Evolutionary conservation across 1,284 basidiomycete genomes (phyloP).

Genomic region (Sporisorium graminicola): DNA sequence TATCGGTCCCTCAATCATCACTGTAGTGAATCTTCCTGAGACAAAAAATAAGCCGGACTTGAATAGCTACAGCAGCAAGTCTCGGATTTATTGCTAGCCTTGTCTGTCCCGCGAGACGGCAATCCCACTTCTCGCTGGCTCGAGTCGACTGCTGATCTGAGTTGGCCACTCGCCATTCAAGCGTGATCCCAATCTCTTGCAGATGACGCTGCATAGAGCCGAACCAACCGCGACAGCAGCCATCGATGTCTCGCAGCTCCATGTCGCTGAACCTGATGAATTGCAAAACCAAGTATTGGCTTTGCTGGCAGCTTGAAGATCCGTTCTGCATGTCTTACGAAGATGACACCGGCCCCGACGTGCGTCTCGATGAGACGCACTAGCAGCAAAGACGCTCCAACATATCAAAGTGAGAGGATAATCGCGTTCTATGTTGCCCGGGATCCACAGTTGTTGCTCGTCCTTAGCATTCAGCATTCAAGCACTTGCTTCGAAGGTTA

Average conservation of each 20-base stretch:
- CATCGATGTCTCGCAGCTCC: background rate
- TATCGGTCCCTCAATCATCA: background rate
- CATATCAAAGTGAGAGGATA: no score
- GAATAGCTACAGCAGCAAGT: background rate
- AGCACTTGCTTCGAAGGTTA: no score
- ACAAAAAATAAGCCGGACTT: background rate
- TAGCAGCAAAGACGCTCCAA: background rate
- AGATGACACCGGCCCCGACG: background rate
- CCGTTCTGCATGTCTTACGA: background rate
- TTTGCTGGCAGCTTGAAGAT: background rate
- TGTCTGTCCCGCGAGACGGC: background rate
- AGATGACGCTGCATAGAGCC: no score
- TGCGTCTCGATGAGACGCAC: conserved; percentile 19
- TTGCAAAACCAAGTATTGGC: background rate
- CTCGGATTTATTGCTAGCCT: background rate
- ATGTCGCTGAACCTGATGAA: no score
- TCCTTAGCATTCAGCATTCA: no score
- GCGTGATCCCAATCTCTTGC: background rate
- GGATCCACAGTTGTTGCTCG: no score
- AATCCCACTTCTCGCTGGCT: background rate
- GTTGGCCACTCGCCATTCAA: background rate
- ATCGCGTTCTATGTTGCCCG: no score
- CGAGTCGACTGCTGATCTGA: background rate
- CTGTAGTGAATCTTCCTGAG: conserved; percentile 3
- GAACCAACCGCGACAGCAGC: no score